Evolutionary conservation across 2,329 filamentous ascomycete genomes (phyloP).

Genomic region (Trichoderma breve): DNA sequence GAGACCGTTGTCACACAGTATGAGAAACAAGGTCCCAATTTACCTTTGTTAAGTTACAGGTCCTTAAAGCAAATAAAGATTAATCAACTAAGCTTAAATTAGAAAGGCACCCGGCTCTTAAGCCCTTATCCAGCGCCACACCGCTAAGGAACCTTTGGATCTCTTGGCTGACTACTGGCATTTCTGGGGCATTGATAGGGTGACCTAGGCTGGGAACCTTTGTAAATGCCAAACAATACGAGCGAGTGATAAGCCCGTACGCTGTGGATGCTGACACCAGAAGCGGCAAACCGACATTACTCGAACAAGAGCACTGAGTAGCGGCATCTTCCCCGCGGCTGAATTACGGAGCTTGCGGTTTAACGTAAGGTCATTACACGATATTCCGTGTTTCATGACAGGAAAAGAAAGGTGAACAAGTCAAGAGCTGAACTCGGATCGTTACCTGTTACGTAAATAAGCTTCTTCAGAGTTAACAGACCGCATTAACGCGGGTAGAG

Average conservation of each 20-base stretch:
- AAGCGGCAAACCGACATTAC: background rate
- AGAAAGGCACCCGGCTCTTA: background rate
- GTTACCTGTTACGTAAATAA: background rate
- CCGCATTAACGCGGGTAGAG: background rate
- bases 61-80: slow-evolving; percentile 16
- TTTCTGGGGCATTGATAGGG: background rate
- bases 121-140: slow-evolving; percentile 9
- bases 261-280: background rate
- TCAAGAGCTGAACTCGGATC: background rate
- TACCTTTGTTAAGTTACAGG: background rate
- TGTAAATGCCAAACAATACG: background rate
- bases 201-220: slow-evolving; percentile 1
- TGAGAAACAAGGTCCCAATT: slow-evolving; percentile 1
- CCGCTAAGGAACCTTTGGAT: slow-evolving; percentile 14
- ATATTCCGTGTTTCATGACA: background rate
- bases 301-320: background rate
- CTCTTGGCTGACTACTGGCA: slow-evolving; percentile 3
- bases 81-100: background rate
- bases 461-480: background rate
- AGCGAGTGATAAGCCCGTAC: background rate
- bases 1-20: background rate
- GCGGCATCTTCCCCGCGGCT: background rate
- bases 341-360: background rate
- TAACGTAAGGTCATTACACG: background rate
- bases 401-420: background rate